Conservation (phyloP, 805 yeast species). For the Teunomyces cretensis region DNA sequence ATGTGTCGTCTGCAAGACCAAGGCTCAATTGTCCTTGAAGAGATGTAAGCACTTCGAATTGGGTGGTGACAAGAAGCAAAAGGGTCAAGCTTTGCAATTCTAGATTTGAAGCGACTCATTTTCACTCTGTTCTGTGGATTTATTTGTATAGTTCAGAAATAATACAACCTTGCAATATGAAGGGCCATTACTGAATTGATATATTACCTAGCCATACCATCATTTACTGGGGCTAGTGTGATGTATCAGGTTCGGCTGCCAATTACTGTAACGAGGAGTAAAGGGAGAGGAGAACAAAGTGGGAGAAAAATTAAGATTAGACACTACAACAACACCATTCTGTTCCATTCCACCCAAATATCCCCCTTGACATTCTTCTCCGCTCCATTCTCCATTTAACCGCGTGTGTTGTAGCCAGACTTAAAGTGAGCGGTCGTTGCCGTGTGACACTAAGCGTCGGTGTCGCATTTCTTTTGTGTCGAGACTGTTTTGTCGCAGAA, state of each 20-base stretch:
- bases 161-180: conserved; percentile 4
- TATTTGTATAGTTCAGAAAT: conserved; percentile 5
- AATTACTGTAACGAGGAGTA: too few species aligned
- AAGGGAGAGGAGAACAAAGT: too few species aligned
- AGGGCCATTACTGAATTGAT: not conserved
- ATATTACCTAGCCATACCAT: too few species aligned
- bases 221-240: too few species aligned
- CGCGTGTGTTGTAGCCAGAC: too few species aligned
- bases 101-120: conserved; percentile 39
- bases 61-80: conserved; percentile 99
- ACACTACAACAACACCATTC: too few species aligned
- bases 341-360: too few species aligned
- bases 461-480: not conserved
- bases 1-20: conserved; percentile 98
- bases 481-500: conserved; percentile 3
- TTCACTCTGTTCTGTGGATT: conserved; percentile 4
- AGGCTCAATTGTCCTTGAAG: conserved; percentile 96
- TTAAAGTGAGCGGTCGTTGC: too few species aligned
- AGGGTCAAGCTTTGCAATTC: conserved; percentile 99
- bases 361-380: too few species aligned
- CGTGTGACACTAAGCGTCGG: not conserved
- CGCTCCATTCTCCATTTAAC: too few species aligned
- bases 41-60: conserved; percentile 99
- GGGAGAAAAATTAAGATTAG: too few species aligned
- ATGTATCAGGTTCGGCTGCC: too few species aligned